These are phyloP conservation scores for Hypoxylon sp. DNA, from an alignment of 2,329 filamentous ascomycete genomes.

Conservation along the genomic window DNA sequence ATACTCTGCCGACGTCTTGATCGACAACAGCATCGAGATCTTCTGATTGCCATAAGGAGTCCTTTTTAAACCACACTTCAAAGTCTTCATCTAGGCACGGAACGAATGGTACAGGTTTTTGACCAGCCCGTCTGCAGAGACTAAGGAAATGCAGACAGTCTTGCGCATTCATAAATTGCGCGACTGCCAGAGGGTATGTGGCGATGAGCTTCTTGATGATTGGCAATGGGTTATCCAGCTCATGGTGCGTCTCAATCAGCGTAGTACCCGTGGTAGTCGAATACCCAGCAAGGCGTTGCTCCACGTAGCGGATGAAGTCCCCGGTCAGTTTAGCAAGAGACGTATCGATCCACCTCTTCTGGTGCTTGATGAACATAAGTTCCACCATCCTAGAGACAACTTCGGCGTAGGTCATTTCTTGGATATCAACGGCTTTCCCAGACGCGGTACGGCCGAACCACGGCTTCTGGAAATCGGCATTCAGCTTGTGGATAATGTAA, in stretches of 20 bases:
- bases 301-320: conserved; percentile 39
- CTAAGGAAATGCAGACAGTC: conserved; percentile 43
- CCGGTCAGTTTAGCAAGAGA: conserved; percentile 34
- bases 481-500: conserved; percentile 55
- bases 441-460: conserved; percentile 56
- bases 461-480: conserved; percentile 57
- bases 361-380: conserved; percentile 50
- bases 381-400: conserved; percentile 55
- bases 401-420: conserved; percentile 57
- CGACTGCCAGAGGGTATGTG: conserved; percentile 19
- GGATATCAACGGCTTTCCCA: conserved; percentile 53
- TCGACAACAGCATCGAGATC: conserved; percentile 47
- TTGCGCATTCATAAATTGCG: conserved; percentile 33
- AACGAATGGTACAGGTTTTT: conserved; percentile 49
- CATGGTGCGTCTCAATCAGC: conserved; percentile 4
- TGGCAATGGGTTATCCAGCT: conserved; percentile 20
- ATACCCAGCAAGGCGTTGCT: conserved; percentile 31
- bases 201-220: conserved; percentile 16
- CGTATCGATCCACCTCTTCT: conserved; percentile 53
- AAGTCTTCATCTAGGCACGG: conserved; percentile 48
- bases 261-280: not conserved
- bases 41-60: conserved; percentile 51
- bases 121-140: conserved; percentile 42
- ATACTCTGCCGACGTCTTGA: conserved; percentile 46
- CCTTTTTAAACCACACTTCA: conserved; percentile 51